phyloP scores from a whole-genome alignment of 768 basidiomycete genomes.

The Infundibulicybe gibba region DNA sequence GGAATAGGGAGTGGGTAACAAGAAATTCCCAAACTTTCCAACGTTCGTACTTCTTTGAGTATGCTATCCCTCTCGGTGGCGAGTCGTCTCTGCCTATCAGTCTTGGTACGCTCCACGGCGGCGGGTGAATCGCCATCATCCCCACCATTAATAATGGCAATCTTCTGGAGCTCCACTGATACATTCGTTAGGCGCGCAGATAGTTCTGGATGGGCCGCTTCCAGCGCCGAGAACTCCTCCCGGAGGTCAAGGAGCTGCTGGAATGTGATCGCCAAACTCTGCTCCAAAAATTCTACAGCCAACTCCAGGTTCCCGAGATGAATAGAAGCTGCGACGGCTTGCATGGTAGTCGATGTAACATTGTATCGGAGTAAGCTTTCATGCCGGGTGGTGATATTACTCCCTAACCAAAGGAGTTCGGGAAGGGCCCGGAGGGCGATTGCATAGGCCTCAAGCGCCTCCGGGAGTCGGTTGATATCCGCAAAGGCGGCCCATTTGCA shows the following conservation, averaged over 20 bases:
- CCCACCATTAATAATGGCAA: not conserved
- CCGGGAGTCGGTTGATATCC: not conserved
- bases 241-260: slow-evolving; percentile 5
- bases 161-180: not conserved
- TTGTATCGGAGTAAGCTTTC: slow-evolving; percentile 2
- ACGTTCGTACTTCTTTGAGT: slow-evolving; percentile 21
- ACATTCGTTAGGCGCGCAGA: not conserved
- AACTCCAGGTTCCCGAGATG: slow-evolving; percentile 1
- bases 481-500: slow-evolving; percentile 3
- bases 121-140: not conserved
- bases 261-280: slow-evolving; percentile 5
- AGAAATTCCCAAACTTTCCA: slow-evolving; percentile 28
- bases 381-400: slow-evolving; percentile 1
- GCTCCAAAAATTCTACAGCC: slow-evolving; percentile 6
- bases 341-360: not conserved
- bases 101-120: not conserved
- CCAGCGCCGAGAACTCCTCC: not conserved
- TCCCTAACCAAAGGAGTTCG: slow-evolving; percentile 7
- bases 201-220: not conserved
- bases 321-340: slow-evolving; percentile 7
- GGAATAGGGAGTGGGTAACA: slow-evolving; percentile 15
- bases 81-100: not conserved
- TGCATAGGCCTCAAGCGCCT: slow-evolving; percentile 7
- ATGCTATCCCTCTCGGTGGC: slow-evolving; percentile 5
- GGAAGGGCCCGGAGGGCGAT: slow-evolving; percentile 2